Conservation (phyloP, 352 stramenopile genomes). For the Pythium aphanidermatum region DNA sequence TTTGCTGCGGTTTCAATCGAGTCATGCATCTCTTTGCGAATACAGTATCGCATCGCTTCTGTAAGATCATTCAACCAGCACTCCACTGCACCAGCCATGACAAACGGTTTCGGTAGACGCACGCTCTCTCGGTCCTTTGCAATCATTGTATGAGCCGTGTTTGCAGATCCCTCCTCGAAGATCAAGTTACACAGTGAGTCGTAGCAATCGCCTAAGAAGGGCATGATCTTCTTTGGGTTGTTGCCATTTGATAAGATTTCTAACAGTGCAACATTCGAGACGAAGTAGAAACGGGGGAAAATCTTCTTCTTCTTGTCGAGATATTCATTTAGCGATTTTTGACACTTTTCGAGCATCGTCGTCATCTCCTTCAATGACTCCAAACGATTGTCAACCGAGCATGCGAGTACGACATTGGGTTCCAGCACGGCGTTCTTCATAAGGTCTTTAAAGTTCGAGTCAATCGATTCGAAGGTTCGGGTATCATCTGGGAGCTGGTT, state of each 20-base stretch:
- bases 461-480: slow-evolving; percentile 82
- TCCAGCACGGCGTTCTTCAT: slow-evolving; percentile 89
- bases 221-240: slow-evolving; percentile 97
- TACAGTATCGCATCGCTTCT: slow-evolving; percentile 77
- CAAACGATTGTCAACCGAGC: slow-evolving; percentile 69
- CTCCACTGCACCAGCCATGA: slow-evolving; percentile 82
- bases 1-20: slow-evolving; percentile 82
- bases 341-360: slow-evolving; percentile 82
- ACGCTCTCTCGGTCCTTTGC: slow-evolving; percentile 74
- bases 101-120: slow-evolving; percentile 60
- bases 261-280: slow-evolving; percentile 82
- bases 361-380: slow-evolving; percentile 87
- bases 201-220: slow-evolving; percentile 96
- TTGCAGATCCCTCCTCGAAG: slow-evolving; percentile 74
- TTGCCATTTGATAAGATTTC: slow-evolving; percentile 88
- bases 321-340: slow-evolving; percentile 87
- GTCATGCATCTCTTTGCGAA: slow-evolving; percentile 85
- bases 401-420: slow-evolving; percentile 72
- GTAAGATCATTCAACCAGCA: slow-evolving; percentile 86
- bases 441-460: slow-evolving; percentile 88
- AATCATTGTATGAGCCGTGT: slow-evolving; percentile 83
- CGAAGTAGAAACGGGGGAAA: slow-evolving; percentile 89
- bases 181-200: slow-evolving; percentile 89
- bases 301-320: slow-evolving; percentile 92
- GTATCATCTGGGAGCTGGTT: slow-evolving; percentile 86